Evolutionary conservation across 108 stramenopile genomes (phyloP), one percentile per base, ranked within the genome.

Genomic region (Fragilaria radians): DNA sequence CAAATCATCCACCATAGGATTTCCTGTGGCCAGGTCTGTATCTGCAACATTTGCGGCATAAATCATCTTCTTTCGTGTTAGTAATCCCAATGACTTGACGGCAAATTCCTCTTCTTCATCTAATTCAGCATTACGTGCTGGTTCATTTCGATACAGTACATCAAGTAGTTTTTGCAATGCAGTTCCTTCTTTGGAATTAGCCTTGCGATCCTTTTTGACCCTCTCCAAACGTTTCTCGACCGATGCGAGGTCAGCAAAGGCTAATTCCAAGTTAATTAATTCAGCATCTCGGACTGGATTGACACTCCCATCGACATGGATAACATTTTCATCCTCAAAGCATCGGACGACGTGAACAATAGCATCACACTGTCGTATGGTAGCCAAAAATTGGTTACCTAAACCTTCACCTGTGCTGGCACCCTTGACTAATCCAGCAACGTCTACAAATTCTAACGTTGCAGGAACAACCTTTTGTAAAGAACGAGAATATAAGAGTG

Each of bases 41-140:
- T 99, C 99, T 24, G 95, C 97, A 26, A 98, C 97, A 74, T 98
- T 99, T 24, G 94, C 93, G 7, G 97, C 96, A 69, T 97, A 97
- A 49, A 99, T 97, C 76, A 94, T 94, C 49, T 80, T 86, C 77
- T 97, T 99, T 17, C 72, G 46, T 1, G 96, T 93, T 36, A 99
- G 68, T 55, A 99, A 78, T 19, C 93, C 91, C 7, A 96, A 61
- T 21, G 77, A 63, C 65, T 79, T 86, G 60, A 95, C 88, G 4
- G 86, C 66, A 9, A 46, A 23, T 46, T 83, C 80, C 65, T 96
- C 95, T 19, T 95, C 92, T 1, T 92, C 90, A 26, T 76, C 66
- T 46, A 97, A 67, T 0, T 74, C 88, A 0, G 83, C 96, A 51
- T 81, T 76, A 22, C 95, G 61, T 28, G 94, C 96, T 0, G 96